Conservation (phyloP, 208 protist species). For the Trypanosoma scelopori region DNA sequence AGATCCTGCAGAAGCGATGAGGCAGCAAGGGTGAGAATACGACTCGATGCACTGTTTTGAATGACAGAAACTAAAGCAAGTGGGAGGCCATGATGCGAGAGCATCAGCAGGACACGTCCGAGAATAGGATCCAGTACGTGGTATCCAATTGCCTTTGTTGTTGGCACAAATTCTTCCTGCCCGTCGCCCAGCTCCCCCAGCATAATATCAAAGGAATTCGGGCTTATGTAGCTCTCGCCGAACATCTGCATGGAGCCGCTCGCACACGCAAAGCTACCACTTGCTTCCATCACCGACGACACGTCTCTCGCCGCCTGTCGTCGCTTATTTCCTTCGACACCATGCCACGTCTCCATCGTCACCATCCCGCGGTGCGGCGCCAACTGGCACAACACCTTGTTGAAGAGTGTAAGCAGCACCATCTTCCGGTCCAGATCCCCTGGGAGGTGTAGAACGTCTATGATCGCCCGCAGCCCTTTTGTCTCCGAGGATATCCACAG, state of each 20-base stretch:
- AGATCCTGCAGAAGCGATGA: slow-evolving; percentile 79
- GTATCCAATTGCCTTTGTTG: slow-evolving; percentile 85
- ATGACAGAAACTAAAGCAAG: slow-evolving; percentile 73
- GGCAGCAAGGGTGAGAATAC: slow-evolving; percentile 48
- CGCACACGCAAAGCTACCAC: not conserved
- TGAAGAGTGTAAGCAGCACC: slow-evolving; percentile 85
- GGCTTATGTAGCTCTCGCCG: not conserved
- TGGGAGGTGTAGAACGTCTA: slow-evolving; percentile 83
- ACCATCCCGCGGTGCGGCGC: slow-evolving; percentile 80
- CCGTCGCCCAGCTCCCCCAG: slow-evolving; percentile 15
- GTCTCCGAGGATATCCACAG: slow-evolving; percentile 77
- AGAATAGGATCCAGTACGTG: slow-evolving; percentile 83
- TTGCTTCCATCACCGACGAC: not conserved
- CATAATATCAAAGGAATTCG: not conserved
- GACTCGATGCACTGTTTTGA: slow-evolving; percentile 48
- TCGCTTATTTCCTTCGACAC: slow-evolving; percentile 63
- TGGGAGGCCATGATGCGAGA: slow-evolving; percentile 83
- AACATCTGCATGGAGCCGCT: not conserved
- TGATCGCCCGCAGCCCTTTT: slow-evolving; percentile 71
- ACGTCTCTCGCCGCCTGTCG: slow-evolving; percentile 26
- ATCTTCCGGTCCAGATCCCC: slow-evolving; percentile 82
- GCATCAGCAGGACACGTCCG: slow-evolving; percentile 61
- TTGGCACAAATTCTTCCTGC: slow-evolving; percentile 57
- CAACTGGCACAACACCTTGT: slow-evolving; percentile 67
- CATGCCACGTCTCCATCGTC: slow-evolving; percentile 61